These are phyloP conservation scores for Kwoniella shivajii DNA, from an alignment of 1,284 basidiomycete genomes.

Conservation along the genomic window DNA sequence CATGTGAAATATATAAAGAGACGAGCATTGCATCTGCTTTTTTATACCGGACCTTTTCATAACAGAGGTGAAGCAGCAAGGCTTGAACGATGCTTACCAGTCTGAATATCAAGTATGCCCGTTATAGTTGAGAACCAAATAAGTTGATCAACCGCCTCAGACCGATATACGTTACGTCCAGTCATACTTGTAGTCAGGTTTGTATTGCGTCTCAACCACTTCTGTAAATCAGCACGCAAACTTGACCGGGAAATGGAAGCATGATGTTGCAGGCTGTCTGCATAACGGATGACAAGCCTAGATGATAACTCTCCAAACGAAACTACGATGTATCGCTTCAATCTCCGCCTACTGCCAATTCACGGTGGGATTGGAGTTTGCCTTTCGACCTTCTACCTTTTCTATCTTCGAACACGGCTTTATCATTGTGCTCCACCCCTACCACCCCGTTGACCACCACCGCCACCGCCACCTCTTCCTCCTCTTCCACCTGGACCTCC, in stretches of 20 bases:
- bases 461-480: conserved; percentile 11
- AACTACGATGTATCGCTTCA: neutral
- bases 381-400: neutral
- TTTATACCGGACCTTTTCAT: too few relatives aligned
- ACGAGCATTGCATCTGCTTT: too few relatives aligned
- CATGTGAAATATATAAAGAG: too few relatives aligned
- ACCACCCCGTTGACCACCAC: conserved; percentile 17
- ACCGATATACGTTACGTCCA: too few relatives aligned
- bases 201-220: neutral
- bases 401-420: neutral
- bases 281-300: conserved; percentile 28
- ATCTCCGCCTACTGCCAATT: neutral
- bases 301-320: neutral
- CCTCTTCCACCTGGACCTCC: conserved; percentile 21
- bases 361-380: too few relatives aligned
- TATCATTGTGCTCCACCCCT: conserved; percentile 11
- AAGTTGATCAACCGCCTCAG: too few relatives aligned
- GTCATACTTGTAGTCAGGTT: too few relatives aligned
- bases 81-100: too few relatives aligned
- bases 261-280: conserved; percentile 22
- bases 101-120: neutral
- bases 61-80: neutral
- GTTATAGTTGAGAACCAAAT: neutral
- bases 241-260: neutral
- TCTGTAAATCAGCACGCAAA: neutral